Base-by-base conservation (phyloP, 2,329 filamentous ascomycete species). In the Ascochyta lentis region DNA sequence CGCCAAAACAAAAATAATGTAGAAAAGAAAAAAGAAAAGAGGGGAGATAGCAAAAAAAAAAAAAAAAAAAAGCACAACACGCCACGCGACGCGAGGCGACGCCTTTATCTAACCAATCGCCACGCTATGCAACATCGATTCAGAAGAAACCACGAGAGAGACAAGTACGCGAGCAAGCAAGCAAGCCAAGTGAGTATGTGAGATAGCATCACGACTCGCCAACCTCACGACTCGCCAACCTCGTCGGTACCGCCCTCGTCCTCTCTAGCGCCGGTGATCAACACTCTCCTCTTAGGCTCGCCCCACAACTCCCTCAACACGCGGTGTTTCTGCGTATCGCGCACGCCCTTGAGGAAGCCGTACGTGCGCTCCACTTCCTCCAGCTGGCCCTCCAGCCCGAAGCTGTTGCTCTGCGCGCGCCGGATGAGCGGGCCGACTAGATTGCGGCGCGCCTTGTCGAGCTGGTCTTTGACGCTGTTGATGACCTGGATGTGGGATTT, bases 401-500 rank as follows among this genome's bases (percentile, higher is more conserved):
- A 80, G 24, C 86, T 90, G 59, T 86, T 91, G 12, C 80, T 82
- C 63, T 86, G 84, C 63, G 85, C 85, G 34, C 87, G 86, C 40
- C 90, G 81, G 19, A 97, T 89, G 3, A 97, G 82, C 15, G 94
- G 94, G 49, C 87, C 91, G 37, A 96, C 90, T 16, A 97, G 83
- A 73, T 93, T 95, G 60, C 89, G 84, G 33, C 94, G 83, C 42
- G 96, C 80, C n/a, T 84, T 89, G 78, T 97, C 93, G 15, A 98
- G 84, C 64, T 91, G 94, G 10, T 91, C 88, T 73, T 96, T 95
- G 37, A 98, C 83, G 3, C 89, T 89, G 49, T 95, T 82, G 35
- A 98, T 84, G 59, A 90, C 89, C 57, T 89, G 87, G 67, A 96
- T 95, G 76, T 97, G 93, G 67, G 92, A 89, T 61, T 95, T 86